Conservation (phyloP, 2,329 filamentous ascomycete species). For the Neurospora crassa region DNA sequence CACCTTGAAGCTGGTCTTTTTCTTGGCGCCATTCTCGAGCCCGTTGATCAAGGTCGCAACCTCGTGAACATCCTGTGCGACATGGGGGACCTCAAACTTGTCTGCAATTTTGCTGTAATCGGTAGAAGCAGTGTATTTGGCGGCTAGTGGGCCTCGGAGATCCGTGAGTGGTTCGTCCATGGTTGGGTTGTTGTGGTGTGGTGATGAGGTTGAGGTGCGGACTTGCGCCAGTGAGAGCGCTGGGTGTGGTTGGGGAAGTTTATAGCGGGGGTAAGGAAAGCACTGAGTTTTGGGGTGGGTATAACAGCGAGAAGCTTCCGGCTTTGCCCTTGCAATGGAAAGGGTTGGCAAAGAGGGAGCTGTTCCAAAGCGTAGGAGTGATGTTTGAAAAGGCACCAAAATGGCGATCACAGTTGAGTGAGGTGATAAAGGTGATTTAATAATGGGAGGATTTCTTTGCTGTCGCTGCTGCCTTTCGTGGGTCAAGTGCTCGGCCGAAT, state of each 20-base stretch:
- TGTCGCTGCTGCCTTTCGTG: not conserved
- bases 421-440: not conserved
- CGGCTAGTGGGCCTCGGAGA: conserved; percentile 5
- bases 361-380: not conserved
- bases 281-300: conserved; percentile 7
- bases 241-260: conserved; percentile 5
- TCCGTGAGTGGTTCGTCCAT: conserved; percentile 11
- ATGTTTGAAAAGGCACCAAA: not conserved
- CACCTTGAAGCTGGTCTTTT: conserved; percentile 57
- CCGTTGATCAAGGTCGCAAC: conserved; percentile 55
- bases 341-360: not conserved
- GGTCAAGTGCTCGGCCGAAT: not conserved
- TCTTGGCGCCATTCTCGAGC: conserved; percentile 50
- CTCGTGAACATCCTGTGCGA: conserved; percentile 58
- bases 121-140: conserved; percentile 16
- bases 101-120: conserved; percentile 20
- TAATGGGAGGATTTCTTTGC: not conserved
- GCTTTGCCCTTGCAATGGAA: not conserved
- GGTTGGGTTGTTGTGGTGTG: conserved; percentile 1
- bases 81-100: conserved; percentile 46
- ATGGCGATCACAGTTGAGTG: not conserved
- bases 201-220: not conserved
- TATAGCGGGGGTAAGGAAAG: conserved; percentile 3
- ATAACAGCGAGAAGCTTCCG: conserved; percentile 2
- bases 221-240: not conserved